Base-by-base conservation (phyloP, 129 eudicot species). In the Flaveria robusta region DNA sequence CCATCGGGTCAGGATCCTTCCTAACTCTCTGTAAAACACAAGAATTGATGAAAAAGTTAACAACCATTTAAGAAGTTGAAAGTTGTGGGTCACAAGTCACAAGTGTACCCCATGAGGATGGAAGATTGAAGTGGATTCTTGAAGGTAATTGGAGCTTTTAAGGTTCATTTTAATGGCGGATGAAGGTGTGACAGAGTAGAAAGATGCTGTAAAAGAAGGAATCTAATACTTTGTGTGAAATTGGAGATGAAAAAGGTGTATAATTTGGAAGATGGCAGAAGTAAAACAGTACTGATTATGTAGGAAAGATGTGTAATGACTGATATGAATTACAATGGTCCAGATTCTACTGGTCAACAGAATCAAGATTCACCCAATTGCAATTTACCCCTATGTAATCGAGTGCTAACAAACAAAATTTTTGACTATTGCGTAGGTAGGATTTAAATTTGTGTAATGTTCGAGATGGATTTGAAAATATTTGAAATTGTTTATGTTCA, bases 1-100 rank as follows among this genome's bases (percentile, higher is more conserved):
- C 47, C 75, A 90, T 81, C 46, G 89, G 88, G 78, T 88, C 91
- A 45, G 65, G 75, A 41, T 34, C 39, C 39, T 34, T 34, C 39
- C 5, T 34, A 6, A 34, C 8, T 34, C 39, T 34, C 39, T 34
- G 39, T 34, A 34, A 34, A 34, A 0, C 7, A 34, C 7, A 5
- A 5, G 7, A 34, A 5, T 34, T 7, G 5, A 34, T 34, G 39
- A 34, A 34, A 34, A 31, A 7, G 37, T 31, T 7, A 31, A 5
- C 39, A 34, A 34, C 39, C 4, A 5, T 34, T 34, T 4, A 34
- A 34, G 39, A 34, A 4, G 39, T 34, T 34, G 5, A 34, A 1
- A 4, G 4, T 31, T 31, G 37, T 31, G 37, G 37, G 37, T 31
- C n/a, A n/a, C n/a, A n/a, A n/a, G n/a, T 31, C 5, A 1, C 0